These are phyloP conservation scores for Spirogloea muscicola DNA, from an alignment of 139 green algal species.

Conservation along the genomic window DNA sequence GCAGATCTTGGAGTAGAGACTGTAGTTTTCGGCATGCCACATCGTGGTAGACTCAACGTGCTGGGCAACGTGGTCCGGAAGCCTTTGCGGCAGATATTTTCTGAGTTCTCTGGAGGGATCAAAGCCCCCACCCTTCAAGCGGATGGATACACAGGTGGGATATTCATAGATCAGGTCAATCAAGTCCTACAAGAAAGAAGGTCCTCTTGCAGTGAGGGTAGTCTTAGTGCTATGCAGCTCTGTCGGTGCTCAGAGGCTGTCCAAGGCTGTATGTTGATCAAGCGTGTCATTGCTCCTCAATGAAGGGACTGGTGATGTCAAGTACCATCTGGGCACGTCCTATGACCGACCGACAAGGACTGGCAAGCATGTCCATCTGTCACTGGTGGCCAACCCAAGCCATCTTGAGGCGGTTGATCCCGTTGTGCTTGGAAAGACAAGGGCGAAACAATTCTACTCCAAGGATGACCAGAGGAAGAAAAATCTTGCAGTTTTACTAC, in stretches of 20 bases:
- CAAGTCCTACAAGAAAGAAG: too few species aligned
- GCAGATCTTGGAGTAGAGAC: slow-evolving; percentile 75
- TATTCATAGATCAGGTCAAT: too few species aligned
- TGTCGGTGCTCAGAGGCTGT: too few species aligned
- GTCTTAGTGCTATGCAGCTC: too few species aligned
- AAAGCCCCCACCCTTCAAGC: slow-evolving; percentile 48
- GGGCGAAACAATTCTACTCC: slow-evolving; percentile 93
- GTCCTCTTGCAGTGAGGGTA: too few species aligned
- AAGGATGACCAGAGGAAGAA: slow-evolving; percentile 55
- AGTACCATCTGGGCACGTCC: slow-evolving; percentile 96
- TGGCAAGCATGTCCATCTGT: slow-evolving; percentile 86
- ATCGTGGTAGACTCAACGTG: slow-evolving; percentile 82
- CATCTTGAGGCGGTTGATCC: slow-evolving; percentile 88
- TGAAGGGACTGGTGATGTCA: slow-evolving; percentile 79
- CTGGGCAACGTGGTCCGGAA: slow-evolving; percentile 95
- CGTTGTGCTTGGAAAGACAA: slow-evolving; percentile 86
- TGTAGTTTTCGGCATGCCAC: slow-evolving; percentile 75
- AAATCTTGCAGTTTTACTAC: slow-evolving; percentile 85
- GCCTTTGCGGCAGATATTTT: slow-evolving; percentile 87
- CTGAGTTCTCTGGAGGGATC: slow-evolving; percentile 79
- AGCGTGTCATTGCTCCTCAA: too few species aligned
- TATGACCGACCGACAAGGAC: slow-evolving; percentile 84
- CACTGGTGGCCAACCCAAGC: slow-evolving; percentile 90
- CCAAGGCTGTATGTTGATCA: too few species aligned
- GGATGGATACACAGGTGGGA: slow-evolving; percentile 18